phyloP scores from a whole-genome alignment of 31 red algal species.

The Porphyra umbilicalis region DNA sequence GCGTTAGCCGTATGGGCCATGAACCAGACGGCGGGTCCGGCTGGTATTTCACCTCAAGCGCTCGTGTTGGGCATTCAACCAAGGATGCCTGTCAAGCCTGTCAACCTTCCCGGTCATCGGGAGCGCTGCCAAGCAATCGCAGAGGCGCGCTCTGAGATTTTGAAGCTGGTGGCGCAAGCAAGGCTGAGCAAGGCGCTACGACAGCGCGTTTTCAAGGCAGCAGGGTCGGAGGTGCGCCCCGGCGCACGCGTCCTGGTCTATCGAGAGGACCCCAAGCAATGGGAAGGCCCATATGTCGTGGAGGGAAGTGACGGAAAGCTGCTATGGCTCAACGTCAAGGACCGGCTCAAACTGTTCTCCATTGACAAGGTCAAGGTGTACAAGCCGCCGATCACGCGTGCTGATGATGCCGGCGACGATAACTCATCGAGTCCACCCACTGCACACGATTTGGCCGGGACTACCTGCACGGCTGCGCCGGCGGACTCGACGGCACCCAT shows the following conservation, averaged over 20 bases:
- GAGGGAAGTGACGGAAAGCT: too few species aligned
- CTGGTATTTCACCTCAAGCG: constrained; percentile 20
- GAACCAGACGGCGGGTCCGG: constrained; percentile 24
- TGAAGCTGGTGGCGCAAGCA: neutral
- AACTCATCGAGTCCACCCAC: neutral
- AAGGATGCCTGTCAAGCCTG: neutral
- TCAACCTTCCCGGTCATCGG: neutral
- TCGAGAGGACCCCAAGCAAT: constrained; percentile 6
- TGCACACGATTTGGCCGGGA: too few species aligned
- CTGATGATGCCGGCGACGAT: neutral
- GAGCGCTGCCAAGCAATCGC: constrained; percentile 1
- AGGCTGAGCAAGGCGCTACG: neutral
- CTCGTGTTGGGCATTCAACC: constrained; percentile 27
- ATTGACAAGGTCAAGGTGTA: neutral
- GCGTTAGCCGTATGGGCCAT: constrained; percentile 12
- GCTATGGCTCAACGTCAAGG: neutral
- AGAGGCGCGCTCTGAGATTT: neutral
- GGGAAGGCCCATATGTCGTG: constrained; percentile 22
- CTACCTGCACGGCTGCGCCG: too few species aligned
- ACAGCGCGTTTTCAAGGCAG: neutral
- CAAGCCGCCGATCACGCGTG: constrained; percentile 6
- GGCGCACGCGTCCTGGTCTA: too few species aligned
- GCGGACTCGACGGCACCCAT: too few species aligned
- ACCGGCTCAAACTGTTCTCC: neutral
- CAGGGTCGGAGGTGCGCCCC: too few species aligned